Base-by-base conservation (phyloP, 169 alveolate genomes). In the Plasmodium sp. region DNA sequence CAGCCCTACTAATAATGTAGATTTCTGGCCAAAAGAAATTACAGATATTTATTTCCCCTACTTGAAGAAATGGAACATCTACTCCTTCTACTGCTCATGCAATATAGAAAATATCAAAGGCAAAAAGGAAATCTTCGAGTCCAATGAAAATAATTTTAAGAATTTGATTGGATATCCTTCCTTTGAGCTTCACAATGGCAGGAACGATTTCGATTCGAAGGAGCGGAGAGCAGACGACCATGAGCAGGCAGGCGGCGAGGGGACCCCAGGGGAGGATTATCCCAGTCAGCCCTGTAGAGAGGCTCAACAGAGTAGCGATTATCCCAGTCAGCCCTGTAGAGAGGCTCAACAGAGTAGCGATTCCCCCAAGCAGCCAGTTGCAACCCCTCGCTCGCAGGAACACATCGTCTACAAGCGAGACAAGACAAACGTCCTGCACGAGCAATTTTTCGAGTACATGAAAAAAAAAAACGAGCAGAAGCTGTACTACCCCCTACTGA, bases 1-100 rank as follows among this genome's bases (percentile, higher is more conserved):
- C 39, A 92, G 81, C 45, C 16, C 83, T 5, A 82, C 71, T 36
- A 92, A 92, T 92, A 92, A 92, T 75, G 92, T 92, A 31, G 95
- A 92, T 92, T 83, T 67, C 62, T 92, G 95, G 95, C 54, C 84
- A 48, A 62, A 74, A 62, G 92, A 92, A 33, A 81, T 92, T 92
- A 51, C 84, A 36, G 95, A 92, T 77, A 71, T 92, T 45, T 92
- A 81, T 75, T 56, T 92, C 51, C 95, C 95, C 10, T 74, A 92
- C 73, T 71, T 92, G 43, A 92, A 73, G 83, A 92, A 92, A 75
- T 92, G 95, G 95, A 73, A 92, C 27, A 92, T 73, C 16, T 92
- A 83, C 39, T 92, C 95, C 36, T 81, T 92, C 83, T 92, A 92
- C 84, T 92, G 95, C 77, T 82, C 95, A 56, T 72, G 86, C 58